Conservation (phyloP, 192 early-diverging fungal species). For the Chytriomyces hyalinus region DNA sequence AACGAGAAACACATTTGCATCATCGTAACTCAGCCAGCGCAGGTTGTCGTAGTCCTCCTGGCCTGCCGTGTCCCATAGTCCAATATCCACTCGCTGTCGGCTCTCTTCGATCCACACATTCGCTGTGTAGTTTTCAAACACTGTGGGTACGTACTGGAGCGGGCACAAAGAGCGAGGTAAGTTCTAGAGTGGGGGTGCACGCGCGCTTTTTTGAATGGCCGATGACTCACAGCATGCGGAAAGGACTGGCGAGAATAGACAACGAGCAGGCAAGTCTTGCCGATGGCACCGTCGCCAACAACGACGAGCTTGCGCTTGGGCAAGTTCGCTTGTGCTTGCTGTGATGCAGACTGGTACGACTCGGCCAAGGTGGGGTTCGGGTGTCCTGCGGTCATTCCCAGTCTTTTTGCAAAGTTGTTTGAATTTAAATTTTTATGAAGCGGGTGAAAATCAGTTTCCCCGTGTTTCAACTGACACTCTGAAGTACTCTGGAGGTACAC, state of each 20-base stretch:
- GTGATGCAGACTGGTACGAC: too few relatives aligned
- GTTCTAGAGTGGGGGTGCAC: too few relatives aligned
- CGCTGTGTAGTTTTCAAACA: constrained; percentile 86
- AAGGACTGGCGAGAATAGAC: constrained; percentile 23
- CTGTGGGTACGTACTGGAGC: constrained; percentile 43
- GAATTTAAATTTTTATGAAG: too few relatives aligned
- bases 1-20: constrained; percentile 84
- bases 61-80: constrained; percentile 92
- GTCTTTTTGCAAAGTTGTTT: too few relatives aligned
- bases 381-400: too few relatives aligned
- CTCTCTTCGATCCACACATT: constrained; percentile 81
- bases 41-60: constrained; percentile 94
- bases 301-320: constrained; percentile 20
- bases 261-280: constrained; percentile 45
- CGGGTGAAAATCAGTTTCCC: too few relatives aligned
- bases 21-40: constrained; percentile 83
- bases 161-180: not conserved
- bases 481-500: too few relatives aligned
- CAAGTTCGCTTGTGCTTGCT: not conserved
- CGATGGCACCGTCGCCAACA: constrained; percentile 16
- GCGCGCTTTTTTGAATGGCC: not conserved
- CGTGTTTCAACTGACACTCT: too few relatives aligned
- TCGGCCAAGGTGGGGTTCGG: too few relatives aligned
- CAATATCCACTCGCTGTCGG: constrained; percentile 79
- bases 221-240: constrained; percentile 18